Evolutionary conservation across 192 early-diverging fungal species (phyloP), one percentile per base, ranked within the genome.

Genomic region (Coemansia sp.): DNA sequence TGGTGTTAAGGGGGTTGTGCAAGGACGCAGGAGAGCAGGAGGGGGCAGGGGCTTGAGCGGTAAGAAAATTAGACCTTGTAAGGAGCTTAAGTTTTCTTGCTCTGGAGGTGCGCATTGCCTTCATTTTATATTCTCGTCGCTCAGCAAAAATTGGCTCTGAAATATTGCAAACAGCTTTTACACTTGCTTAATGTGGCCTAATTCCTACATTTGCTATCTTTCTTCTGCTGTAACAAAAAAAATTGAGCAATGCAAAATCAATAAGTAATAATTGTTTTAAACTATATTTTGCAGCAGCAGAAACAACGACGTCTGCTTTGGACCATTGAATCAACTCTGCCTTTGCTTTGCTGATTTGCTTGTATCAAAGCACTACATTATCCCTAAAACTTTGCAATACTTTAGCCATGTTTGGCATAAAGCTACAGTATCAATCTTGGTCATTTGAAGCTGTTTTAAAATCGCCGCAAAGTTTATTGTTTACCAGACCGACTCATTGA

Each of bases 51-150:
- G 17, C 5, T 18, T 14, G 45, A 25, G 29, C 5, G 24, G 26
- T 5, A n/a, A 32, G n/a, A 46, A 32, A 46, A 46, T 46, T 20
- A 46, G 45, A 46, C 45, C 45, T 29, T 32, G 26, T 29, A 46
- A 42, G 45, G 45, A 46, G 26, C 45, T 46, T 46, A 25, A 19
- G 5, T 26, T 30, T 30, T 18, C 19, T 29, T 15, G 14, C n/a
- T 3, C 3, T 17, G 33, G 25, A 29, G 29, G 15, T 9, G 17
- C 17, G 15, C 19, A 18, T 29, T 29, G n/a, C 9, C 4, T 13
- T 2, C 15, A 0, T 46, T 46, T 46, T 46, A 46, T 46, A 46
- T 17, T 14, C 14, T 14, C 14, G 15, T 28, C 4, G n/a, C n/a
- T n/a, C 2, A 4, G n/a, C 3, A 8, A 6, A 7, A 15, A 46